A percentile compares a stretch with the other conserved stretches of the same genome.
These are phyloP conservation scores for Claviceps humidiphila DNA, from an alignment of 2,329 filamentous ascomycete genomes.

Conservation along the genomic window DNA sequence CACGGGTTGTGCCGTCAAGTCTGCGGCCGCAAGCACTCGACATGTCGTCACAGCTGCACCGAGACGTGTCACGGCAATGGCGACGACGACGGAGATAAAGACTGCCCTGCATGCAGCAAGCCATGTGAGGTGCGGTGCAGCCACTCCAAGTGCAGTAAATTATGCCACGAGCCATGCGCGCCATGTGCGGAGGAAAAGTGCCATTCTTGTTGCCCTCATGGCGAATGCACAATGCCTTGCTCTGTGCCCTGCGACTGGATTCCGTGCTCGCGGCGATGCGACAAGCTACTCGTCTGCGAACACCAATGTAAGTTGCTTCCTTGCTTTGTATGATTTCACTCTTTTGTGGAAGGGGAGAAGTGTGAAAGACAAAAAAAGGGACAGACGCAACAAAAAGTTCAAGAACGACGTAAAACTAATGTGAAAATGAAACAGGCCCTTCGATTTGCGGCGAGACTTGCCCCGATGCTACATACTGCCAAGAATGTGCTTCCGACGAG, in stretches of 20 bases:
- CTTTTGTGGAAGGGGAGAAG: not conserved
- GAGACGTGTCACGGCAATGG: slow-evolving; percentile 36
- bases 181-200: slow-evolving; percentile 46
- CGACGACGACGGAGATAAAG: not conserved
- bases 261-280: slow-evolving; percentile 50
- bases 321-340: not conserved
- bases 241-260: slow-evolving; percentile 54
- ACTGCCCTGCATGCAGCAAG: slow-evolving; percentile 33
- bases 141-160: slow-evolving; percentile 41
- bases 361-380: too few relatives aligned
- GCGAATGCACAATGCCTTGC: slow-evolving; percentile 40
- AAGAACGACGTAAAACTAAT: not conserved
- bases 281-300: slow-evolving; percentile 37
- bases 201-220: slow-evolving; percentile 41
- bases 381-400: too few relatives aligned
- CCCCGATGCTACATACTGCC: slow-evolving; percentile 39
- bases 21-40: slow-evolving; percentile 37
- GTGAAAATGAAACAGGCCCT: slow-evolving; percentile 21
- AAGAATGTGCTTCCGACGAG: slow-evolving; percentile 34
- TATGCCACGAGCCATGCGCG: slow-evolving; percentile 45
- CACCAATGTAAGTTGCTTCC: slow-evolving; percentile 36
- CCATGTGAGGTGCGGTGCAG: slow-evolving; percentile 42
- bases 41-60: slow-evolving; percentile 43
- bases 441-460: slow-evolving; percentile 53
- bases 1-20: slow-evolving; percentile 34